Base-by-base conservation (phyloP, 176 grass and related monocot species). In the Musa troglodytarum region DNA sequence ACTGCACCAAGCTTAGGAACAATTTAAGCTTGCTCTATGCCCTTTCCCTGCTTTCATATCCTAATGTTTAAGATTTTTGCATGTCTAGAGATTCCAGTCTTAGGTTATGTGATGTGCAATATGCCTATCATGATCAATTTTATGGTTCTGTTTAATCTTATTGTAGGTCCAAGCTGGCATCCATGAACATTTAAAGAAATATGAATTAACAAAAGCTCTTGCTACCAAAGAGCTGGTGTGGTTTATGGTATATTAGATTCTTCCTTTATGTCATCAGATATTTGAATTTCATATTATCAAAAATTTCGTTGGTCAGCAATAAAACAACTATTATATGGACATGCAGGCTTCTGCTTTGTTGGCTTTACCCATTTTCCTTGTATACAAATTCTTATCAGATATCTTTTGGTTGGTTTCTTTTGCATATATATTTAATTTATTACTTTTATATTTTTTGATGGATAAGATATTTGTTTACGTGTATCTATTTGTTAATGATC, bases 161-260 rank as follows among this genome's bases (percentile, higher is more conserved):
- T 26, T 69, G 52, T 54, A 83, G 81, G 64, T 73, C 58, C 61
- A 63, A 71, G 58, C 26, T 19, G 69, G 26, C 9, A 52, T 83
- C 23, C 57, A 83, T 11, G 75, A 72, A 67, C 22, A 77, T 34
- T 65, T 83, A 16, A 72, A 78, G 65, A 76, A 83, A 50, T 34
- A 78, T 28, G 66, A 83, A 64, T 11, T 73, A 55, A 61, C 69
- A 70, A 78, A 72, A 65, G 55, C 66, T 54, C 74, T 78, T 77
- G 81, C 81, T 63, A 83, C 65, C 25, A 64, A 73, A 78, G 76
- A 49, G 66, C 49, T 83, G 22, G 74, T 63, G 53, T 71, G 74
- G 52, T 22, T 72, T 50, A 77, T 83, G 74, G 81, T 83, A 82
- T 21, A 82, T 49, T 11, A 50, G 11, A 25, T 21, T 72, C 11